These are phyloP conservation scores for Marsdenia floribunda DNA, from an alignment of 257 asterid species.

Conservation along the genomic window DNA sequence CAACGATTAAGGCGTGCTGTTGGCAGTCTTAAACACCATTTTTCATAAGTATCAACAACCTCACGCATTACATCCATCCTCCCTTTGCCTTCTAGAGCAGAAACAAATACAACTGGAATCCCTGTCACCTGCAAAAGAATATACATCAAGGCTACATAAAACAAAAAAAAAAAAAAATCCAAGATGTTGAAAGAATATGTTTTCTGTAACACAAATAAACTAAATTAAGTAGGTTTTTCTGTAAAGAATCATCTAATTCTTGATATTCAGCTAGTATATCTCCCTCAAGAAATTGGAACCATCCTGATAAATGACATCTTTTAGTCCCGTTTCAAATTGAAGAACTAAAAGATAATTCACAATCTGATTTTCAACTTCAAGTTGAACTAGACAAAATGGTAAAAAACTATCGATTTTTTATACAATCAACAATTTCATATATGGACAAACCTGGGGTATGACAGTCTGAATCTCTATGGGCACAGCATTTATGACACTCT, in stretches of 20 bases:
- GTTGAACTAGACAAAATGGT: neutral
- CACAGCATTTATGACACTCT: slow-evolving; percentile 56
- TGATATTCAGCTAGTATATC: neutral
- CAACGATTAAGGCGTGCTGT: slow-evolving; percentile 92
- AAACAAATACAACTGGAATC: slow-evolving; percentile 85
- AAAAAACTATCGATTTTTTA: neutral
- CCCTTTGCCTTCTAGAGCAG: slow-evolving; percentile 87
- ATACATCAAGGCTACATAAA: neutral
- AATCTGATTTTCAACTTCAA: neutral
- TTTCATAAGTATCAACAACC: slow-evolving; percentile 72
- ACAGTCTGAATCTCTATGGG: slow-evolving; percentile 92
- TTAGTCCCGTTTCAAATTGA: neutral
- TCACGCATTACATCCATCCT: slow-evolving; percentile 65
- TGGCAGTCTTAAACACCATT: slow-evolving; percentile 81
- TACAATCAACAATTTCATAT: neutral
- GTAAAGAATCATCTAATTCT: neutral
- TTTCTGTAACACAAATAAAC: neutral
- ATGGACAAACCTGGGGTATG: slow-evolving; percentile 70
- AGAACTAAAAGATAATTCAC: no score
- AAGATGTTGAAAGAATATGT: no score
- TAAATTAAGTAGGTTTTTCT: neutral
- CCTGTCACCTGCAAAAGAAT: slow-evolving; percentile 60
- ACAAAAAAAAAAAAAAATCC: neutral
- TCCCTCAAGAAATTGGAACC: neutral
- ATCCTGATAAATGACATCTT: neutral